Base-by-base conservation (phyloP, 148 eudicot species). In the Agrostemma githago region DNA sequence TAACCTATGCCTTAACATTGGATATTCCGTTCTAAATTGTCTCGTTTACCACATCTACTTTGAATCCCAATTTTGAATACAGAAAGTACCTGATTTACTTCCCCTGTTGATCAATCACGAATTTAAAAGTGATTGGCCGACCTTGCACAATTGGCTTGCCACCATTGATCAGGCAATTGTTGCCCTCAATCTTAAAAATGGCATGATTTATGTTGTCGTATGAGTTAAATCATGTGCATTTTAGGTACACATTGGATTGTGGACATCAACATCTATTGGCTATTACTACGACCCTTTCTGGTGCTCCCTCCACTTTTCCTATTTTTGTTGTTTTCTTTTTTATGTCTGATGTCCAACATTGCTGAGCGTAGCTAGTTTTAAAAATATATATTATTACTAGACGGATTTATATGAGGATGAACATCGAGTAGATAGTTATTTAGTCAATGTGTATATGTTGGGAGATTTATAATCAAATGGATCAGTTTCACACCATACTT, bases 151-250 rank as follows among this genome's bases (percentile, higher is more conserved):
- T 68, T 0, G 3, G 66, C 7, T 58, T 67, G 4, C 78, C 78
- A 42, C 72, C 37, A 34, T 68, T 75, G 26, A 75, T 40, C 5
- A 68, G 67, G 77, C 81, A 60, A 11, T 16, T 60, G 59, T 66
- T 72, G 11, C 75, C 78, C 15, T 54, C 72, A 7, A 75, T 66
- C 72, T 68, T 67, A 8, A 75, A 75, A 8, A 75, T 1, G 3
- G 72, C 5, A 16, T 66, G 66, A 43, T 58, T 71, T 4, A 57
- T 17, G 2, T 2, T 5, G 26, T 67, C 65, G 14, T 66, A 66
- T 0, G 78, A 66, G 66, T 26, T 67, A 48, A 75, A 75, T 6
- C 72, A 72, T 0, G 5, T 67, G 34, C 72, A 75, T 21, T 66
- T 66, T 15, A 75, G 20, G 39, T 67, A 57, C 66, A 75, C 66